A percentile compares a stretch with the other conserved stretches of the same genome.
These are phyloP conservation scores for Russula dissimulans DNA, from an alignment of 768 basidiomycete genomes.

Conservation along the genomic window DNA sequence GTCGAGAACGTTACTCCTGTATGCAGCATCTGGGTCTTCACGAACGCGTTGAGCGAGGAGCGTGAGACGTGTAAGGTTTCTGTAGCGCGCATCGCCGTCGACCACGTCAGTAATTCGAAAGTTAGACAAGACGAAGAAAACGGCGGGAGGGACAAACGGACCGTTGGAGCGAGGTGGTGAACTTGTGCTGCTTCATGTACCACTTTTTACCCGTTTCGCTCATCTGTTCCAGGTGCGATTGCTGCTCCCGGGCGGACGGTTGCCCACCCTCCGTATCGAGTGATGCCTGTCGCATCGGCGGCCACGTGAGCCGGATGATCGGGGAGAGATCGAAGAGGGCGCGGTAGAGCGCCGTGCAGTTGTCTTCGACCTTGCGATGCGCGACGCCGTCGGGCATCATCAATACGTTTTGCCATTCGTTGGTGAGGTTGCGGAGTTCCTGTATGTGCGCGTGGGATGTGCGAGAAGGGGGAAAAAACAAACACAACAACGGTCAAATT, in stretches of 20 bases:
- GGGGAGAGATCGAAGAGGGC: background rate
- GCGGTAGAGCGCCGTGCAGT: background rate
- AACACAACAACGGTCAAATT: too few species aligned
- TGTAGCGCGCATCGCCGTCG: background rate
- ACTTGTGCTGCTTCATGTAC: conserved; percentile 17
- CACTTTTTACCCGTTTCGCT: conserved; percentile 5
- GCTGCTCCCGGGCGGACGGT: background rate
- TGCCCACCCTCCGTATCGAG: conserved; percentile 11
- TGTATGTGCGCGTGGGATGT: background rate
- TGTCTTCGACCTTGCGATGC: background rate
- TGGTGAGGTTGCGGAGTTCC: background rate
- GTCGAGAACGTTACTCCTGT: conserved; percentile 1
- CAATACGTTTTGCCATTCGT: background rate
- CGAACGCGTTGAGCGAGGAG: conserved; percentile 11
- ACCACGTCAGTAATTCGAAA: background rate
- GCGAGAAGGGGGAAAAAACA: background rate
- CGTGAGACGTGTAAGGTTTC: conserved; percentile 11
- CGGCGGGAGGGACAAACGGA: background rate
- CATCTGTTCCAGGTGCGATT: background rate
- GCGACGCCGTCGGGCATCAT: conserved; percentile 12
- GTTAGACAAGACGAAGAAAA: background rate
- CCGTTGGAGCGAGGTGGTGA: conserved; percentile 14
- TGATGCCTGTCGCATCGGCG: background rate
- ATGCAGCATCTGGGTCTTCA: conserved; percentile 12
- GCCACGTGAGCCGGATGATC: conserved; percentile 8